phyloP scores from a whole-genome alignment of 768 basidiomycete genomes.

The Suillus hirtellus region DNA sequence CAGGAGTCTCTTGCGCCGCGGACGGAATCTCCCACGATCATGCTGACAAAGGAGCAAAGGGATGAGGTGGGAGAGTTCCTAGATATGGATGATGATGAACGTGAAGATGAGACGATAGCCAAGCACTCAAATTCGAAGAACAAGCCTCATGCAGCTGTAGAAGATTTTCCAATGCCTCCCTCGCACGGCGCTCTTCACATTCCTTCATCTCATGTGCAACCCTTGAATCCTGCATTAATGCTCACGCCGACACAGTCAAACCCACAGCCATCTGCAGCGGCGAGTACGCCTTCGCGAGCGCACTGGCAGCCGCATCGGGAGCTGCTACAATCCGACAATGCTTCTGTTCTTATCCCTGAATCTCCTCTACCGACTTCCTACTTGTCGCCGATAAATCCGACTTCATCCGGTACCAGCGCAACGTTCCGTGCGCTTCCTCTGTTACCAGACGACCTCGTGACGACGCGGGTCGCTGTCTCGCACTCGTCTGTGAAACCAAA shows the following conservation, averaged over 20 bases:
- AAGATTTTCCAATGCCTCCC: constrained; percentile 55
- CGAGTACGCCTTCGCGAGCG: constrained; percentile 20
- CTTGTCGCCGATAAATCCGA: constrained; percentile 26
- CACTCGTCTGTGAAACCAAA: constrained; percentile 87
- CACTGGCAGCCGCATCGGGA: constrained; percentile 27
- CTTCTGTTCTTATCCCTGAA: constrained; percentile 23
- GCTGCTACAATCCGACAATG: constrained; percentile 21
- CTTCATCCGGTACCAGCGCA: constrained; percentile 32
- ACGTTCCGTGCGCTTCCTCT: constrained; percentile 75
- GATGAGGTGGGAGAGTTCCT: constrained; percentile 58
- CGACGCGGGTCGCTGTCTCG: constrained; percentile 68
- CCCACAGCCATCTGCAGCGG: constrained; percentile 19
- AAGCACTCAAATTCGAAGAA: constrained; percentile 17
- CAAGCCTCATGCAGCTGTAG: constrained; percentile 44
- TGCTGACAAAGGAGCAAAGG: constrained; percentile 13
- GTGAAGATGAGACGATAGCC: constrained; percentile 22
- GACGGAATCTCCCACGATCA: constrained; percentile 15
- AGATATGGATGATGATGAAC: constrained; percentile 51
- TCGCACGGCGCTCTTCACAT: constrained; percentile 25
- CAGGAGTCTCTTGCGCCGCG: constrained; percentile 2
- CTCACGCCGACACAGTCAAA: constrained; percentile 21
- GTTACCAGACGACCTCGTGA: constrained; percentile 68
- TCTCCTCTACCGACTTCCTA: constrained; percentile 34
- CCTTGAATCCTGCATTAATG: constrained; percentile 11
- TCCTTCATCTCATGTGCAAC: constrained; percentile 8